Evolutionary conservation across 169 alveolate species (phyloP).

Genomic region (Cryptosporidium parvum): DNA sequence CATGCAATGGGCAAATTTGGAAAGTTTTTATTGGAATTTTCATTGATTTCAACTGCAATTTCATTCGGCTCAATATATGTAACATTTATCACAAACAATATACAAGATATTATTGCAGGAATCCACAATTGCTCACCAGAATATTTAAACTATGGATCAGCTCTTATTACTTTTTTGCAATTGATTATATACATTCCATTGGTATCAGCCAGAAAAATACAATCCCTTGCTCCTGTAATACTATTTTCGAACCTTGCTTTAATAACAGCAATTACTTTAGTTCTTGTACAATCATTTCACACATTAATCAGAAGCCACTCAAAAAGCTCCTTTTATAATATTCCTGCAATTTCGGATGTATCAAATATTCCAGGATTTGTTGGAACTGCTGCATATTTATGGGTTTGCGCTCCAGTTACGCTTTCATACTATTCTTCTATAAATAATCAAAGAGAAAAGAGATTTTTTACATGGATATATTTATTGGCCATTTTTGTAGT

Average conservation of each 20-base stretch:
- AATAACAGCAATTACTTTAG: constrained; percentile 37
- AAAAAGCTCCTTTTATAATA: not conserved
- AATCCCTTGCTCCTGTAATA: constrained; percentile 54
- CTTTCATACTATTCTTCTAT: constrained; percentile 57
- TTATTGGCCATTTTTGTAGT: constrained; percentile 39
- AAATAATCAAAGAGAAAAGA: constrained; percentile 8
- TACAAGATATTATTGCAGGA: constrained; percentile 71
- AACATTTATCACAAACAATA: constrained; percentile 65
- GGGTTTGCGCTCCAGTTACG: constrained; percentile 75
- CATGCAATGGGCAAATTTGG: constrained; percentile 68
- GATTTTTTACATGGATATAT: constrained; percentile 55
- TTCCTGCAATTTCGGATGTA: constrained; percentile 30
- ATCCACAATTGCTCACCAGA: constrained; percentile 48
- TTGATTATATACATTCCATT: constrained; percentile 47
- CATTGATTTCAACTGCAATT: constrained; percentile 59
- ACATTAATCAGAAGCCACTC: constrained; percentile 11
- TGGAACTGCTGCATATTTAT: constrained; percentile 74
- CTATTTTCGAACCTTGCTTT: constrained; percentile 41
- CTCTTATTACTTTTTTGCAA: constrained; percentile 50
- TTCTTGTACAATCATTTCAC: constrained; percentile 39
- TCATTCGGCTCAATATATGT: constrained; percentile 58
- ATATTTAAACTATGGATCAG: constrained; percentile 41
- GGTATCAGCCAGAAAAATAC: constrained; percentile 32
- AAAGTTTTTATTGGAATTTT: constrained; percentile 23
- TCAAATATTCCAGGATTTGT: constrained; percentile 51